Evolutionary conservation across 1,139 yeast species (phyloP), one percentile per base, ranked within the genome.

Genomic region (Nakaseomyces sp.): DNA sequence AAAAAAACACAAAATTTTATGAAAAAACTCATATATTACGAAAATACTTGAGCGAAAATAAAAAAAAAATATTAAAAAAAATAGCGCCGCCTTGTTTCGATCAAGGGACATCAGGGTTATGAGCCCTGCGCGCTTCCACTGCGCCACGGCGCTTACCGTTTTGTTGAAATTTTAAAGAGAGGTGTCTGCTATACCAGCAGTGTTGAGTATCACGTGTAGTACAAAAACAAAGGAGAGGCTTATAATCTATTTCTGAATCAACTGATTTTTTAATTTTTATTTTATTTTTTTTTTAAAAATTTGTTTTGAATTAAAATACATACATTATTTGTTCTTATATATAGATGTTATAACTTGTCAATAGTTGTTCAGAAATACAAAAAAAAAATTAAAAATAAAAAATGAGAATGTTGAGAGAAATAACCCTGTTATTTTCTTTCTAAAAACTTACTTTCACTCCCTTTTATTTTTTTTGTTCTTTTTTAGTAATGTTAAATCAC

Each of bases 71-170:
- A n/a, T n/a, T n/a, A 51, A 51, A 48, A 51, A 55, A 48, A 54
- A 47, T 85, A 86, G 95, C 95, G 93, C 84, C 84, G 91, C 93
- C 81, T 74, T 89, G 96, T 87, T 85, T 87, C 95, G 96, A 87
- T 87, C 95, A 93, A 74, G 80, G 93, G 95, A 85, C 95, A 82
- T 86, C 95, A 85, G 95, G 95, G 96, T 87, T 87, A 87, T 86
- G 93, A 83, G 93, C 93, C 93, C 94, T 82, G 94, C 94, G 93
- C 95, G 95, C 95, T 85, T 83, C 95, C 95, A 79, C 95, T 85
- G 95, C 95, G 95, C 93, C 93, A 84, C 88, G 78, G 79, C 84
- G 86, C 85, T 69, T 30, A 19, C 25, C 37, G 30, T 40, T 26
- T 40, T 22, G 18, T 20, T 35, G 6, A 35, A 13, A 22, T 6